These are phyloP conservation scores for Drosera spatulata DNA, from an alignment of 179 eudicot genomes.

Conservation along the genomic window DNA sequence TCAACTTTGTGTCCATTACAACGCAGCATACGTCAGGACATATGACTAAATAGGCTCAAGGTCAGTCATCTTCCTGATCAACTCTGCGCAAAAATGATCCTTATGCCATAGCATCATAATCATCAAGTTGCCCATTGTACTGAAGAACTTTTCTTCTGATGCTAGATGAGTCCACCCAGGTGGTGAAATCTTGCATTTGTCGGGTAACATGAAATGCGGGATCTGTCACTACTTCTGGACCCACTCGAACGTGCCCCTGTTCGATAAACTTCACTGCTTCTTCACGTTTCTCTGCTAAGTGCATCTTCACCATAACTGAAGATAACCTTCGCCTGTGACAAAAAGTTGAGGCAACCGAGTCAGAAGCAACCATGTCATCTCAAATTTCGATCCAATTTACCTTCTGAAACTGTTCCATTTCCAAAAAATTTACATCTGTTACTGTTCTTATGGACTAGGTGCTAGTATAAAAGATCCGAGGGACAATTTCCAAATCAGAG, in stretches of 20 bases:
- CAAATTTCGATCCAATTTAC: no score
- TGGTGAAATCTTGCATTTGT: constrained; percentile 85
- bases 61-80: no score
- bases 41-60: no score
- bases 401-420: no score
- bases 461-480: no score
- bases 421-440: background rate
- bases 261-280: constrained; percentile 89
- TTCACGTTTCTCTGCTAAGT: constrained; percentile 71
- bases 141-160: constrained; percentile 62
- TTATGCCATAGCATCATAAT: constrained; percentile 42
- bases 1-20: no score
- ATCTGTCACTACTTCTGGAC: constrained; percentile 83
- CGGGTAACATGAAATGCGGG: constrained; percentile 96
- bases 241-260: constrained; percentile 94
- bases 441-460: no score
- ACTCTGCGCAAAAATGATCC: background rate
- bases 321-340: constrained; percentile 62
- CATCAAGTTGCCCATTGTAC: constrained; percentile 81
- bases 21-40: no score
- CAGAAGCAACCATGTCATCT: no score
- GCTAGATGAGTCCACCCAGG: constrained; percentile 92
- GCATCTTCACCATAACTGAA: constrained; percentile 43
- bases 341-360: background rate
- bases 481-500: background rate